These are phyloP conservation scores for Yamadazyma kitorensis DNA, from an alignment of 805 yeast genomes.

Conservation along the genomic window DNA sequence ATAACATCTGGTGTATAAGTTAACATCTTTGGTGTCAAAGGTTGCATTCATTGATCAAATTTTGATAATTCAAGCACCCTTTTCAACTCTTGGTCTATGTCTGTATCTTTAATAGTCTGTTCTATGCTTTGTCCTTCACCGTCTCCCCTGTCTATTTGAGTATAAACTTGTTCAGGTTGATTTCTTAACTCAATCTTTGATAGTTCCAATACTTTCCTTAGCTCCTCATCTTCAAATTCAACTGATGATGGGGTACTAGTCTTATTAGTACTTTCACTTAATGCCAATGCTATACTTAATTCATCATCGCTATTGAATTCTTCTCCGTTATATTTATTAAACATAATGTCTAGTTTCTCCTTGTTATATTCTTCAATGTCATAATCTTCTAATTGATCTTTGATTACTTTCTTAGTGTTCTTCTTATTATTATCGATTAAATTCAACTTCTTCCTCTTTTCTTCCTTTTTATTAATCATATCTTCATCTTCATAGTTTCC, in stretches of 20 bases:
- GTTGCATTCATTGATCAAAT: constrained; percentile 9
- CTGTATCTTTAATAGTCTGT: too few relatives aligned
- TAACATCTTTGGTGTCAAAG: too few relatives aligned
- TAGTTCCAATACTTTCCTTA: constrained; percentile 18
- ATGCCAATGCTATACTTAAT: constrained; percentile 40
- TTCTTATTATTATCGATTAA: constrained; percentile 21
- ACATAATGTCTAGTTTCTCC: constrained; percentile 21
- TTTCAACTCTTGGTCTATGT: constrained; percentile 9
- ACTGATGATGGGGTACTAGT: too few relatives aligned
- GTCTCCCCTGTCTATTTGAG: too few relatives aligned
- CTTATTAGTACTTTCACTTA: constrained; percentile 28
- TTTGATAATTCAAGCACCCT: constrained; percentile 13
- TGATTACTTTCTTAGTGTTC: constrained; percentile 20
- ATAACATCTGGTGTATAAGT: too few relatives aligned
- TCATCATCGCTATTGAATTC: constrained; percentile 34
- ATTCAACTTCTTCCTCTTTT: constrained; percentile 15
- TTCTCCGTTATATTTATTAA: constrained; percentile 48
- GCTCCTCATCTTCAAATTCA: constrained; percentile 17
- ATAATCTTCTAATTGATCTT: constrained; percentile 37
- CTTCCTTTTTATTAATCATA: constrained; percentile 1
- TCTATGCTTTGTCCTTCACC: not conserved
- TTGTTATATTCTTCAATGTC: constrained; percentile 24
- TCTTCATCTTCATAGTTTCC: constrained; percentile 30
- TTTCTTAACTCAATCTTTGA: constrained; percentile 12
- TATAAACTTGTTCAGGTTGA: constrained; percentile 2